Conservation (phyloP, 2,329 filamentous ascomycete species). For the Paracorniculantispora psalliotae region DNA sequence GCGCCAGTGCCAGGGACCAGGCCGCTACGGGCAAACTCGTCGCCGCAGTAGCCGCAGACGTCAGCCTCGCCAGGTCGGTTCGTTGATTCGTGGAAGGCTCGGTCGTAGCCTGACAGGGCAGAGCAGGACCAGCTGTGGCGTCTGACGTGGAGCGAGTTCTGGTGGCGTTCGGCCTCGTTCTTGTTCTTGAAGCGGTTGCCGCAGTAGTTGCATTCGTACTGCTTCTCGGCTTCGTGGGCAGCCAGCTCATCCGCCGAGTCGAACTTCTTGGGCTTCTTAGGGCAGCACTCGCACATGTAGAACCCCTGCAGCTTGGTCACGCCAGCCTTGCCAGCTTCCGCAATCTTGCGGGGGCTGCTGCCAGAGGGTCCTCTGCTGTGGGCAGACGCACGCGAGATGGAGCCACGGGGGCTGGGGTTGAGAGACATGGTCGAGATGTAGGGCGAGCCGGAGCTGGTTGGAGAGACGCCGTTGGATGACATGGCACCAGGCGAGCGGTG, state of each 20-base stretch:
- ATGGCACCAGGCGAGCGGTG: conserved; percentile 41
- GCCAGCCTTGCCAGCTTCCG: conserved; percentile 43
- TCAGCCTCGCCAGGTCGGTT: conserved; percentile 64
- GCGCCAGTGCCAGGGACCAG: conserved; percentile 30
- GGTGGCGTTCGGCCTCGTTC: conserved; percentile 93
- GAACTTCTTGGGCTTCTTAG: conserved; percentile 95
- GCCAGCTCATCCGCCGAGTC: conserved; percentile 76
- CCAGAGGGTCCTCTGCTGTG: conserved; percentile 45
- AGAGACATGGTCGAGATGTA: conserved; percentile 45
- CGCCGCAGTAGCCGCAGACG: conserved; percentile 90
- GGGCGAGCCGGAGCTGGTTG: conserved; percentile 45
- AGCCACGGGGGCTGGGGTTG: conserved; percentile 44
- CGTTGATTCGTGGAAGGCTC: conserved; percentile 81
- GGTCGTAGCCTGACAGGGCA: conserved; percentile 69
- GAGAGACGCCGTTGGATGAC: conserved; percentile 47
- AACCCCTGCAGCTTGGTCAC: conserved; percentile 48
- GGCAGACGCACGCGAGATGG: conserved; percentile 35
- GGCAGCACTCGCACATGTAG: conserved; percentile 85
- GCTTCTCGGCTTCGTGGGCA: conserved; percentile 87
- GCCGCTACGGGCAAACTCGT: conserved; percentile 67
- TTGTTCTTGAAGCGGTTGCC: conserved; percentile 98
- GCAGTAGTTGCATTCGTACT: conserved; percentile 90
- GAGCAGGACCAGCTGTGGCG: conserved; percentile 97
- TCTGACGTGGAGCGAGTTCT: conserved; percentile 88
- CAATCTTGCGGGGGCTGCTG: conserved; percentile 47